Percentiles rank a stretch among this genome's conserved stretches.
Evolutionary conservation across 1,284 basidiomycete species (phyloP).

Genomic region (Schizophyllum amplum): DNA sequence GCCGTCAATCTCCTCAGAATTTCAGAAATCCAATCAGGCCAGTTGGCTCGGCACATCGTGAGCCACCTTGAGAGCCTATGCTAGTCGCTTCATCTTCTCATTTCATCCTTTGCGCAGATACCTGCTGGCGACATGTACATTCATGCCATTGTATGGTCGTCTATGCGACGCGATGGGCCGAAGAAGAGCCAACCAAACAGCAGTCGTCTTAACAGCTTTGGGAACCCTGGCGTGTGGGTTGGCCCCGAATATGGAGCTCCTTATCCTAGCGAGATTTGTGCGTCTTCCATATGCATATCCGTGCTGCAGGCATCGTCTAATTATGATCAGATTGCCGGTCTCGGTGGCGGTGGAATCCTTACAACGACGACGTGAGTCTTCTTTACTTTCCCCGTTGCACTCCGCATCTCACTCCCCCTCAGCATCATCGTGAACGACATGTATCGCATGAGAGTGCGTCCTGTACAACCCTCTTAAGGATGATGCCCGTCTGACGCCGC

Average conservation of each 20-base stretch:
- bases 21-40: conserved; percentile 68
- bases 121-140: conserved; percentile 71
- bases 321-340: conserved; percentile 63
- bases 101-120: conserved; percentile 35
- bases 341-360: conserved; percentile 73
- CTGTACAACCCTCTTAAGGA: conserved; percentile 8
- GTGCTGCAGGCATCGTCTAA: too few relatives aligned
- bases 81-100: background rate
- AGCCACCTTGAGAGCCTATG: conserved; percentile 13
- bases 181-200: conserved; percentile 60
- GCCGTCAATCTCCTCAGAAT: conserved; percentile 76
- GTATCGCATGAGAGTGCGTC: conserved; percentile 60
- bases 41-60: conserved; percentile 78
- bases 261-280: conserved; percentile 73
- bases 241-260: conserved; percentile 65
- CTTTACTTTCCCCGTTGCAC: too few relatives aligned
- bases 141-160: conserved; percentile 76
- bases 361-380: conserved; percentile 63
- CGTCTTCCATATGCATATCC: too few relatives aligned
- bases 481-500: conserved; percentile 1
- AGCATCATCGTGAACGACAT: conserved; percentile 77
- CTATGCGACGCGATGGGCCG: conserved; percentile 78
- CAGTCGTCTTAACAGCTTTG: conserved; percentile 58
- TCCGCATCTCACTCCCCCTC: background rate
- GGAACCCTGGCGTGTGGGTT: conserved; percentile 73